Percentiles rank a stretch among this genome's conserved stretches.
Evolutionary conservation across 148 eudicot species (phyloP).

Genomic region (Rheum nobile): DNA sequence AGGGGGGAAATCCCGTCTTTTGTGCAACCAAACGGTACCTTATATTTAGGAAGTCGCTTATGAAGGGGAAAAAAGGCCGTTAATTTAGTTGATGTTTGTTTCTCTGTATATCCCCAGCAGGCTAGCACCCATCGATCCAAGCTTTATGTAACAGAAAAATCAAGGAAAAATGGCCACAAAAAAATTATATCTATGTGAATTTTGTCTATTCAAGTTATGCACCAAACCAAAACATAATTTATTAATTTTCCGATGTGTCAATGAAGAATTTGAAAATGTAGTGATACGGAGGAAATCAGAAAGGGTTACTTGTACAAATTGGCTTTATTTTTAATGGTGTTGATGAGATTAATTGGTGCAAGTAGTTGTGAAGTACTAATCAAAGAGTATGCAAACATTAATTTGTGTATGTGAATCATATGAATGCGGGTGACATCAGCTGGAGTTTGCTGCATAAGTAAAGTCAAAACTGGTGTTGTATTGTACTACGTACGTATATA

Average conservation of each 20-base stretch:
- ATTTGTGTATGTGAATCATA: constrained; percentile 1
- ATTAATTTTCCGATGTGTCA: neutral
- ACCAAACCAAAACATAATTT: no score
- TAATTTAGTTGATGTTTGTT: neutral
- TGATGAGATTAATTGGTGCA: neutral
- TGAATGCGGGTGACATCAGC: constrained; percentile 1
- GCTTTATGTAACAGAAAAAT: neutral
- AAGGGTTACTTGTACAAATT: constrained; percentile 1
- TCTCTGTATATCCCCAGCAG: neutral
- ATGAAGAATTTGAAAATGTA: neutral
- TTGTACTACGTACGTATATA: neutral
- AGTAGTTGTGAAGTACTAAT: constrained; percentile 7
- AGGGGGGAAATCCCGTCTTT: constrained; percentile 27
- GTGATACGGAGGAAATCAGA: neutral
- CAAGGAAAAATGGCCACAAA: neutral
- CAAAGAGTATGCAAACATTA: constrained; percentile 5
- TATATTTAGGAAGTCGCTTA: neutral
- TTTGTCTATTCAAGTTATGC: neutral
- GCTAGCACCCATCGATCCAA: neutral
- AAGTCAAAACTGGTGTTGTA: constrained; percentile 5
- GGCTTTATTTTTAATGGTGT: neutral
- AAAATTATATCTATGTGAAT: neutral
- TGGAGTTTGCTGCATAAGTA: neutral
- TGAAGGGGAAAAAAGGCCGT: neutral
- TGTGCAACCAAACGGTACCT: constrained; percentile 33